Evolutionary conservation across 106 monocot species (phyloP).

Genomic region (Posidonia australis): DNA sequence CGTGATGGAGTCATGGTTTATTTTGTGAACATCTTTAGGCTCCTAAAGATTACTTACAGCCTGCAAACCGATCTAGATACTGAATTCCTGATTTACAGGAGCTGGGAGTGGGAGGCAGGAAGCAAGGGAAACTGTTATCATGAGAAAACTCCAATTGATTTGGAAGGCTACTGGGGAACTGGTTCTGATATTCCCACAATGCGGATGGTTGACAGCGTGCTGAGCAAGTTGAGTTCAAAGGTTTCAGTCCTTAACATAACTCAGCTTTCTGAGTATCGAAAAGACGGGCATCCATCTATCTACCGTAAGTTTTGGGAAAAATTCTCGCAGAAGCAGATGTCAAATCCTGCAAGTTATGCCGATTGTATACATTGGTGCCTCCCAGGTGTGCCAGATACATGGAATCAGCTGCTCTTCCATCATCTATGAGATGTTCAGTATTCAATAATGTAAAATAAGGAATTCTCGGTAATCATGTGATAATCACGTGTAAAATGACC

Average conservation of each 20-base stretch:
- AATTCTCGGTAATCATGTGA: too few relatives aligned
- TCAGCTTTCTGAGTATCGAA: conserved; percentile 69
- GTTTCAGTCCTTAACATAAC: conserved; percentile 71
- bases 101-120: conserved; percentile 47
- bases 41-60: too few relatives aligned
- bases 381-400: conserved; percentile 78
- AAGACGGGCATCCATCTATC: conserved; percentile 74
- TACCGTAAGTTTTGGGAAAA: conserved; percentile 78
- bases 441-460: too few relatives aligned
- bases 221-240: conserved; percentile 23
- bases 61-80: background rate
- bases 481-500: too few relatives aligned
- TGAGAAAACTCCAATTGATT: conserved; percentile 35
- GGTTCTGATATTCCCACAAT: conserved; percentile 58
- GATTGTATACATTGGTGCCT: conserved; percentile 88
- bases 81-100: conserved; percentile 30
- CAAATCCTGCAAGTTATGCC: conserved; percentile 55
- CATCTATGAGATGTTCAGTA: conserved; percentile 18
- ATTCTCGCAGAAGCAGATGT: conserved; percentile 31
- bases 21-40: too few relatives aligned
- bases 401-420: conserved; percentile 75
- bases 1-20: too few relatives aligned
- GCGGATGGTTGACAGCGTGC: conserved; percentile 31
- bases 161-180: conserved; percentile 53
- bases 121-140: conserved; percentile 59